Conservation (phyloP, 129 eudicot genomes). For the Tagetes erecta region DNA sequence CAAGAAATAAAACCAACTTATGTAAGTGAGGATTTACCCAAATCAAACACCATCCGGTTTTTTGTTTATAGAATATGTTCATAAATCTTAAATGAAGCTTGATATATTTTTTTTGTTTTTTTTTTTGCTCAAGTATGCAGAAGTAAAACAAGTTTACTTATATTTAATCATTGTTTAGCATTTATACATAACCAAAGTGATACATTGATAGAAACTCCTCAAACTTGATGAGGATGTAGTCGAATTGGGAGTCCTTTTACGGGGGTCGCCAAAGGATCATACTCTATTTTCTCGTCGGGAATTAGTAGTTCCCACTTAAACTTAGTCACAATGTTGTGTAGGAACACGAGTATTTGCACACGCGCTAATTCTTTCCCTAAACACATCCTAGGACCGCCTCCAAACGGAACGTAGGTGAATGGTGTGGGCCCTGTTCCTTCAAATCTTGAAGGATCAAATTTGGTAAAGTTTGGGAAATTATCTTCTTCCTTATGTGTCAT, state of each 20-base stretch:
- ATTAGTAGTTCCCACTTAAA: conserved; percentile 46
- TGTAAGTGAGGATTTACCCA: conserved; percentile 9
- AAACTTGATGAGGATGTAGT: conserved; percentile 27
- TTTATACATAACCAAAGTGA: not conserved
- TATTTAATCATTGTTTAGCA: not conserved
- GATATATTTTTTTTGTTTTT: conserved; percentile 10
- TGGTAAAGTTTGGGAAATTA: conserved; percentile 15
- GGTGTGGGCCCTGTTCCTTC: conserved; percentile 51
- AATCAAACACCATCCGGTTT: conserved; percentile 25
- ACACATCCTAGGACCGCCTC: conserved; percentile 69
- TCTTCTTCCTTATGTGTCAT: conserved; percentile 33
- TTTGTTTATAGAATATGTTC: conserved; percentile 35
- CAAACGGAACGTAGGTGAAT: conserved; percentile 46
- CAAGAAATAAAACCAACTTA: conserved; percentile 52
- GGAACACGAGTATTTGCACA: conserved; percentile 45
- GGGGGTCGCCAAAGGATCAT: conserved; percentile 26
- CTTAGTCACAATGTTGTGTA: conserved; percentile 43
- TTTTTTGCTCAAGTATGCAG: conserved; percentile 7
- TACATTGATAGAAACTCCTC: not conserved
- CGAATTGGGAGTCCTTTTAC: conserved; percentile 27
- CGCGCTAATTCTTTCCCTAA: conserved; percentile 62
- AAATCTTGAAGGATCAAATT: conserved; percentile 54
- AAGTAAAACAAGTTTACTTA: conserved; percentile 4
- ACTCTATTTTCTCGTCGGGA: conserved; percentile 34
- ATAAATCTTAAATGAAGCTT: conserved; percentile 26